Evolutionary conservation across 140 eudicot species (phyloP).

Genomic region (Bidens hawaiensis): DNA sequence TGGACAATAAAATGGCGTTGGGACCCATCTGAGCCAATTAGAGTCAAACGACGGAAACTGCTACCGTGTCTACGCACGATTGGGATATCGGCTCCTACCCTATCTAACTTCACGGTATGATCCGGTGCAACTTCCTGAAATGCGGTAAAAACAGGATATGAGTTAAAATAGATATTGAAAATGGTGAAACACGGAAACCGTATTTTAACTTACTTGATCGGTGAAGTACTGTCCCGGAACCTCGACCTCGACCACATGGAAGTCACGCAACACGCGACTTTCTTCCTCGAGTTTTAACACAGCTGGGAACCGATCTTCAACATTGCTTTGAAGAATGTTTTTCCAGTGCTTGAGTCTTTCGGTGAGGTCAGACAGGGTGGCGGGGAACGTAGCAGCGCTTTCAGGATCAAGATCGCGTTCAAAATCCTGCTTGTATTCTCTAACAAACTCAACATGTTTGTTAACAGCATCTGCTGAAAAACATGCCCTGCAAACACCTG

Average conservation of each 20-base stretch:
- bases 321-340: constrained; percentile 93
- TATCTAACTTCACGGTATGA: constrained; percentile 95
- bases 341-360: constrained; percentile 97
- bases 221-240: constrained; percentile 96
- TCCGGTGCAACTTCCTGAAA: constrained; percentile 97
- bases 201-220: constrained; percentile 66
- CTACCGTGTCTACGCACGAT: constrained; percentile 99
- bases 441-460: constrained; percentile 96
- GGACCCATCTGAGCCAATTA: constrained; percentile 97
- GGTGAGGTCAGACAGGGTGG: constrained; percentile 92
- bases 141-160: neutral
- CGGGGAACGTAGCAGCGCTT: constrained; percentile 84
- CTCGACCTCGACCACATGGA: constrained; percentile 97
- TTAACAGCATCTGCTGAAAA: constrained; percentile 98
- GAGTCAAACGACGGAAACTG: constrained; percentile 97
- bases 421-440: constrained; percentile 96
- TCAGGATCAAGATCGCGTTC: constrained; percentile 99
- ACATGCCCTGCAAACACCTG: constrained; percentile 99
- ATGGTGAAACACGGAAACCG: neutral
- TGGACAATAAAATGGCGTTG: constrained; percentile 99
- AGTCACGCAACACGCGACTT: constrained; percentile 95
- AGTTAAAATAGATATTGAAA: neutral
- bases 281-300: constrained; percentile 96
- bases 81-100: constrained; percentile 95
- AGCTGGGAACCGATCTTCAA: constrained; percentile 97